A percentile compares a stretch with the other conserved stretches of the same genome.
phyloP scores from a whole-genome alignment of 2,329 filamentous ascomycete genomes.

The Colletotrichum lindemuthianum region DNA sequence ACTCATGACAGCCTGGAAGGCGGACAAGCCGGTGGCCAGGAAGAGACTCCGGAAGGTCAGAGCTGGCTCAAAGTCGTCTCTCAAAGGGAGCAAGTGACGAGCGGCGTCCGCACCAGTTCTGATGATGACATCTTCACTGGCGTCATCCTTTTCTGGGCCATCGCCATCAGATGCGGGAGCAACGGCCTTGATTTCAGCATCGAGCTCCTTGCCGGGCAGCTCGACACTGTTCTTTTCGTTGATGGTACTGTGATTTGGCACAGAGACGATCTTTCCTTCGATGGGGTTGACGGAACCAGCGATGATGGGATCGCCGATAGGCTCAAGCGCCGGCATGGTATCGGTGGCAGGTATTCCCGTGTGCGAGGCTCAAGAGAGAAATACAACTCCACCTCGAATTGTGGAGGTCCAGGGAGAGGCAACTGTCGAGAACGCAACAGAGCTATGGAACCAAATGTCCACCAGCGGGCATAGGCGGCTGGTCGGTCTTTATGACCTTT shows the following conservation, averaged over 20 bases:
- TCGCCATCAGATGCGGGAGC: conserved; percentile 34
- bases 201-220: conserved; percentile 33
- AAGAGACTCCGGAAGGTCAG: conserved; percentile 65
- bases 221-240: conserved; percentile 43
- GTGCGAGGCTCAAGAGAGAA: background rate
- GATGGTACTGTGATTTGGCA: conserved; percentile 43
- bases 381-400: background rate
- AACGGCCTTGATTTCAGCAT: conserved; percentile 39
- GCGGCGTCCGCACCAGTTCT: conserved; percentile 62
- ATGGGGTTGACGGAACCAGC: conserved; percentile 41
- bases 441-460: background rate
- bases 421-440: background rate
- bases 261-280: conserved; percentile 43
- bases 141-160: conserved; percentile 36
- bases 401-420: background rate
- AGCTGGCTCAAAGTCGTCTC: conserved; percentile 62
- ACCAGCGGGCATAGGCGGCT: background rate
- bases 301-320: conserved; percentile 38
- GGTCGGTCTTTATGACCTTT: conserved; percentile 1
- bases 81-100: conserved; percentile 57
- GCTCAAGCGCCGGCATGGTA: conserved; percentile 2
- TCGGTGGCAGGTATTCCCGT: background rate
- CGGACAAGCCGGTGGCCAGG: conserved; percentile 58
- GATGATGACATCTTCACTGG: conserved; percentile 56
- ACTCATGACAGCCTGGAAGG: conserved; percentile 64